Evolutionary conservation across 2,329 filamentous ascomycete species (phyloP), one percentile per base, ranked within the genome.

Genomic region (Aspergillus japonicus): DNA sequence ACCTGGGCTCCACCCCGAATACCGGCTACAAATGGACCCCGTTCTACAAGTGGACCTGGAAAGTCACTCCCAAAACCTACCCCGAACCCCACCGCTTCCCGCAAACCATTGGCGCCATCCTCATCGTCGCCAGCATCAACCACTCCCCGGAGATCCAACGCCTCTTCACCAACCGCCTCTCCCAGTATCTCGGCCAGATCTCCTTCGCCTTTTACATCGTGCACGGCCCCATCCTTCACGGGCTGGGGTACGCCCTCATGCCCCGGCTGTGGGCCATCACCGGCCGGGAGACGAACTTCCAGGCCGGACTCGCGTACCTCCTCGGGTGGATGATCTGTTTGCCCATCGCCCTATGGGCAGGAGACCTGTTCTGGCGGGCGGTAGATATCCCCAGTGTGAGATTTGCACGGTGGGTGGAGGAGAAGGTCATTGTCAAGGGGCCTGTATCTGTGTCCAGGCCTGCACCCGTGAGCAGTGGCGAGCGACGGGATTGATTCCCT

Each of bases 321-420:
- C 69, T 78, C 31, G 75, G 75, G 19, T 78, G 76, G 69, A 39
- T 69, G 31, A 70, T 78, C 44, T 77, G 76, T 57, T 64, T 79
- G 3, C 68, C 73, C 6, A 57, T 78, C 29, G 71, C 82, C 0
- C 75, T 87, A 5, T 87, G 84, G 80, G 76, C 79, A 5, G 82
- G 82, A 1, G 85, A 88, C 69, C 58, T 88, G 3, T 87, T 87
- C 66, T 87, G 84, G 83, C 78, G 84, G 29, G 72, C 73, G 1
- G 77, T 88, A 5, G 86, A 88, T 69, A 71, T 75, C 3, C 80
- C 80, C 1, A 77, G 80, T 68, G 75, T 84, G 7, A 78, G 76
- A 53, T 78, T 85, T 64, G 79, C 82, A 3, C 74, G 78, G 48
- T 82, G 81, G 77, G 60, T 84, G 26, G 83, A 83, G 67, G 69